Base-by-base conservation (phyloP, 164 flowering plant genomes). In the Stephania japonica region DNA sequence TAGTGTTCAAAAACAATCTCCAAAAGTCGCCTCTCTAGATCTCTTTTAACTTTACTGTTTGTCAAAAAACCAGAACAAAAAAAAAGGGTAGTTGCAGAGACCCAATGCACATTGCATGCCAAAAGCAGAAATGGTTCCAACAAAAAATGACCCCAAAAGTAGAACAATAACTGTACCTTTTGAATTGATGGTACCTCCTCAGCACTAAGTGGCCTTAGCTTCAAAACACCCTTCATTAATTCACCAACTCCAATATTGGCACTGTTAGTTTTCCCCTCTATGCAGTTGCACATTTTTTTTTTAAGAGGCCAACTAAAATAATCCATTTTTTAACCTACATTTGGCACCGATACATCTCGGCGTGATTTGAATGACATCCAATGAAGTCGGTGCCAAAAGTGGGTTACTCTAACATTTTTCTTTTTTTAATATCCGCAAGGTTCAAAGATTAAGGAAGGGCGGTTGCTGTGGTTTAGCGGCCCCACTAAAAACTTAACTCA, bases 71-170 rank as follows among this genome's bases (percentile, higher is more conserved):
- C 38, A 32, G 38, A 32, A 32, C 38, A 32, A 32, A 32, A 32
- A 32, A 27, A 32, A 32, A 32, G 38, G 38, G 38, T 32, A 16
- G 62, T 56, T 56, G 62, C 62, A 63, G 66, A 63, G 7, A 63
- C 13, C 2, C 66, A 63, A 23, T 63, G 13, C 38, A 63, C 12
- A 63, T 63, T 63, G 26, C 66, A 6, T 23, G 53, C 21, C 38
- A 18, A 41, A 41, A 41, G 50, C 24, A 42, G 50, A 42, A 68
- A 43, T 68, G 47, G 12, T 65, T 12, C 42, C 38, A 65, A 65
- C 32, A 26, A 16, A 65, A 65, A 65, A 65, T 26, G 16, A 65
- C 18, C 41, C 67, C 13, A 65, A 65, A 65, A 65, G 67, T 65
- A 65, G 32, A 25, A 65, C 32, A 25, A 65, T n/a, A 26, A 24